Conservation (phyloP, 345 rosid species). For the Murraya paniculata region DNA sequence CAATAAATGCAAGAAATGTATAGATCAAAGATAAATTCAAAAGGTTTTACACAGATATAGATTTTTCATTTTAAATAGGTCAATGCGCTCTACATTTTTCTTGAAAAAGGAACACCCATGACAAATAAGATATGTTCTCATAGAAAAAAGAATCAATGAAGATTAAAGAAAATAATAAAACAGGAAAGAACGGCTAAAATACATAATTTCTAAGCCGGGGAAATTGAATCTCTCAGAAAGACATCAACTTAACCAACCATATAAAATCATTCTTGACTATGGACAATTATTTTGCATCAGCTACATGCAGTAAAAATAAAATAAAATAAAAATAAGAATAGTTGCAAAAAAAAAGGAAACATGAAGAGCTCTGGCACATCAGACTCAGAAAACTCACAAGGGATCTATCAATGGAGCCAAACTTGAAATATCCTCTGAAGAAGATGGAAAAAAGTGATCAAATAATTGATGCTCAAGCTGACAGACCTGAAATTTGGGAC, state of each 20-base stretch:
- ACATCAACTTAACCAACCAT: background rate
- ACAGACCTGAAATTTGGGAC: slow-evolving; percentile 65
- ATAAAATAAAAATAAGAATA: background rate
- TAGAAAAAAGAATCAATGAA: background rate
- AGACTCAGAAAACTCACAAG: slow-evolving; percentile 48
- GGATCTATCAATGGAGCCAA: slow-evolving; percentile 95
- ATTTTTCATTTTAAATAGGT: slow-evolving; percentile 1
- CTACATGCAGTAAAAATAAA: background rate
- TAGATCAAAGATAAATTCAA: background rate
- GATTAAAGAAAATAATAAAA: background rate
- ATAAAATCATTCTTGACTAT: slow-evolving; percentile 3
- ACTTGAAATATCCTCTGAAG: slow-evolving; percentile 83
- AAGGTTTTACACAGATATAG: background rate
- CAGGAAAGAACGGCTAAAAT: background rate
- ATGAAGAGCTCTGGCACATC: background rate
- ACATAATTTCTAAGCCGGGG: background rate
- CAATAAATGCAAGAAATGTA: background rate
- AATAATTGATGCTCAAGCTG: slow-evolving; percentile 96
- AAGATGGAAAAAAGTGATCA: slow-evolving; percentile 90
- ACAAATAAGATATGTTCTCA: background rate
- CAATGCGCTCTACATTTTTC: background rate
- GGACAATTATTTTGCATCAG: slow-evolving; percentile 1
- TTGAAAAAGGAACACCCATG: background rate
- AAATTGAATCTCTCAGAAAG: background rate
- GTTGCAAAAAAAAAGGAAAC: background rate